Conservation (phyloP, 2,329 filamentous ascomycete species). For the Penicillium sclerotigenum region DNA sequence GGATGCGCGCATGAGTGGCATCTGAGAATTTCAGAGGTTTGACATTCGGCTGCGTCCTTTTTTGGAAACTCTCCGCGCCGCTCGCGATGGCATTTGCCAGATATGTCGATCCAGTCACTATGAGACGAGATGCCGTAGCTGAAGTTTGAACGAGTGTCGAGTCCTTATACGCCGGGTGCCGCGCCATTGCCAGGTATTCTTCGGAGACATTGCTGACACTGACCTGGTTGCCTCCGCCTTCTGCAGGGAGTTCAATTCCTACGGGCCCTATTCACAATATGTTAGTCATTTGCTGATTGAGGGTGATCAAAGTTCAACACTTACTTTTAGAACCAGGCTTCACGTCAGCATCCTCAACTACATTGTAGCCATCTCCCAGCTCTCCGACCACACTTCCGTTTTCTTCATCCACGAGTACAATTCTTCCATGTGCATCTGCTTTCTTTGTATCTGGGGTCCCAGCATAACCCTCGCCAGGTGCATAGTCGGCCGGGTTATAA, state of each 20-base stretch:
- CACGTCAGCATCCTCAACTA: slow-evolving; percentile 72
- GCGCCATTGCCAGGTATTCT: slow-evolving; percentile 68
- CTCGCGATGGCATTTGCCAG: slow-evolving; percentile 73
- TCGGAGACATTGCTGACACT: slow-evolving; percentile 49
- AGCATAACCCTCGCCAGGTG: slow-evolving; percentile 74
- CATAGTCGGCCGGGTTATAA: slow-evolving; percentile 81
- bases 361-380: slow-evolving; percentile 74
- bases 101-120: slow-evolving; percentile 81
- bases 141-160: slow-evolving; percentile 84
- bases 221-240: slow-evolving; percentile 48
- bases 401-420: slow-evolving; percentile 92
- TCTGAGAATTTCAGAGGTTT: slow-evolving; percentile 87
- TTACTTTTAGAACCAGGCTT: slow-evolving; percentile 88
- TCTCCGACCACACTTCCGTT: slow-evolving; percentile 94
- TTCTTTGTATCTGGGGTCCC: slow-evolving; percentile 35
- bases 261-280: slow-evolving; percentile 42
- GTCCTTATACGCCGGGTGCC: slow-evolving; percentile 88
- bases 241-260: slow-evolving; percentile 46
- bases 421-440: slow-evolving; percentile 61
- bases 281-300: slow-evolving; percentile 6
- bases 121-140: slow-evolving; percentile 80
- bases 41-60: slow-evolving; percentile 70
- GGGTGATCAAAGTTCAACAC: slow-evolving; percentile 21
- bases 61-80: slow-evolving; percentile 76
- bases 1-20: slow-evolving; percentile 76